Percentiles rank a stretch among this genome's conserved stretches.
These are phyloP conservation scores for Coemansia sp. DNA, from an alignment of 192 early-diverging fungal genomes.

Conservation along the genomic window DNA sequence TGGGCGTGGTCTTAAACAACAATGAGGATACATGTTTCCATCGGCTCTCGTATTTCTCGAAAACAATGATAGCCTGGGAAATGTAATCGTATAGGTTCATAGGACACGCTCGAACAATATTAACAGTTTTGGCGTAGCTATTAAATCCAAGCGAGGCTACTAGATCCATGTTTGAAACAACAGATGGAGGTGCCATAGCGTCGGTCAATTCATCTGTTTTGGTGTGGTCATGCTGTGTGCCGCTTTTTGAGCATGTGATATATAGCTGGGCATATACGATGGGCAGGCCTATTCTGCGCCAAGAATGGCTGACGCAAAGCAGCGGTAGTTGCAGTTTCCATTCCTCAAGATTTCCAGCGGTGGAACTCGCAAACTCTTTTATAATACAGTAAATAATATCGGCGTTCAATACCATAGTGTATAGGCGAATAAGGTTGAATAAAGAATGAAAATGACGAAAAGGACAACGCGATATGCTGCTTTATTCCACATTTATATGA, in stretches of 20 bases:
- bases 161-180: conserved; percentile 7
- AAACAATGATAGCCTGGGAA: neutral
- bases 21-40: neutral
- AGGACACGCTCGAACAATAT: neutral
- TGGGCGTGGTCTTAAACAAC: neutral
- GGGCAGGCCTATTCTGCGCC: neutral
- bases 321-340: conserved; percentile 6
- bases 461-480: neutral
- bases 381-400: conserved; percentile 6
- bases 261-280: conserved; percentile 3
- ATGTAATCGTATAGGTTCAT: neutral
- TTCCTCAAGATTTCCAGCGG: neutral
- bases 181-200: neutral
- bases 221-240: too few relatives aligned
- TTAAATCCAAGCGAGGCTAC: neutral
- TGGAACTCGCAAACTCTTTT: neutral
- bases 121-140: neutral
- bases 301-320: neutral
- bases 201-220: too few relatives aligned
- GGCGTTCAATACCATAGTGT: neutral
- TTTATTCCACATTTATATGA: too few relatives aligned
- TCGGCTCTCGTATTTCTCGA: neutral
- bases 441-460: neutral
- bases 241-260: neutral
- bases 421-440: neutral